Evolutionary conservation across 2,329 filamentous ascomycete species (phyloP), one percentile per base, ranked within the genome.

Genomic region (Bipolaris zeicola): DNA sequence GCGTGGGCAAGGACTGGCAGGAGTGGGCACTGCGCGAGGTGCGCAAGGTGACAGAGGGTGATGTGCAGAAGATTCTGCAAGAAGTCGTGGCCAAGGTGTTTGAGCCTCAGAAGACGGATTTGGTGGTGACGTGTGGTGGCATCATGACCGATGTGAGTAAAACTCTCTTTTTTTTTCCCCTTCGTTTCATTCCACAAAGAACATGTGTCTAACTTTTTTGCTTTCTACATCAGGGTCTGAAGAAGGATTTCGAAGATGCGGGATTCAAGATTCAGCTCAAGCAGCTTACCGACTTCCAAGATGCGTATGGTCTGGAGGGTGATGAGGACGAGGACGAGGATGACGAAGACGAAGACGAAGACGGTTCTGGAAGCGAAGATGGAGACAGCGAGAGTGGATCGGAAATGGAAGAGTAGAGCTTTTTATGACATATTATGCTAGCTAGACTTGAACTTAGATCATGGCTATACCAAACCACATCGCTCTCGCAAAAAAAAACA

Each of bases 41-140:
- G 18, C 84, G 92, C 43, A 84, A 85, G 41, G 91, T 97, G 5
- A 88, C 82, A 0, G 84, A 87, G 2, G 88, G 93, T 11, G 86
- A 97, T 69, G 89, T 98, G 63, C 89, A 86, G 74, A 80, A 81
- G 22, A 90, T 86, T 2, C 86, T 99, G 79, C 84, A 80, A 50
- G 87, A 91, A 16, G 83, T 94, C 50, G 82, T 99, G 28, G 72
- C 96, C 66, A 89, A 90, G 0, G 82, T 95, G 34, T 98, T 99
- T 74, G 83, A 87, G 62, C 87, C 93, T 0, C 86, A 88, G 18
- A 91, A 84, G 73, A 88, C 92, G 62, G 96, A 98, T 72, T 80
- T 97, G 50, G 87, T 97, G 3, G 84, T 97, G 49, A 96, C 94
- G 6, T 97, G 94, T 73, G 90, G 92, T 18, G 89, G 89, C 14